Conservation (phyloP, 116 monocot genomes). For the Trichopus zeylanicus region DNA sequence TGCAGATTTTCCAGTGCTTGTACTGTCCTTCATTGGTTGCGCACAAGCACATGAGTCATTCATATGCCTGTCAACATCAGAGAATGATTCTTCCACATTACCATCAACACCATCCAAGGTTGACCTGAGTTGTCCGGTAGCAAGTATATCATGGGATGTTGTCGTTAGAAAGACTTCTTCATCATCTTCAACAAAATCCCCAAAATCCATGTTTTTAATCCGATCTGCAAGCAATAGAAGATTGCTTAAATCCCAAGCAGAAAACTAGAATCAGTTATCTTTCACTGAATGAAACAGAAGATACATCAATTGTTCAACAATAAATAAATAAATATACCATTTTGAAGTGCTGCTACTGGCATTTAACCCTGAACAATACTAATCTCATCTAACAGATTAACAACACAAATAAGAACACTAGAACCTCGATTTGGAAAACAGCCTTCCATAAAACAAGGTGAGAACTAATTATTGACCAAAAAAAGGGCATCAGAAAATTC, state of each 20-base stretch:
- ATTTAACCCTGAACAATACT: too few species aligned
- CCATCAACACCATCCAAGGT: conserved; percentile 28
- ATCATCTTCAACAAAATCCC: conserved; percentile 70
- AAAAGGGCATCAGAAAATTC: neutral
- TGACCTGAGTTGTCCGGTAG: conserved; percentile 14
- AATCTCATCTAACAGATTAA: too few species aligned
- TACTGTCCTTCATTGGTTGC: conserved; percentile 76
- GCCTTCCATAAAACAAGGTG: too few species aligned
- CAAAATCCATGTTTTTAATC: conserved; percentile 36
- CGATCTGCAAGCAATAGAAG: conserved; percentile 32
- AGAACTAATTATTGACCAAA: too few species aligned
- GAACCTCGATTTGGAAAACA: too few species aligned
- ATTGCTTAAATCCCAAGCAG: neutral
- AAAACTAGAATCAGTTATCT: neutral
- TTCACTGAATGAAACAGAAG: neutral
- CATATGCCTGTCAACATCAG: conserved; percentile 14
- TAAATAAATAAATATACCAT: too few species aligned
- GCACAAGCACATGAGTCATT: conserved; percentile 50
- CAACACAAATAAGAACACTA: too few species aligned
- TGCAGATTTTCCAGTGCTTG: conserved; percentile 10
- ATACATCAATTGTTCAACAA: neutral
- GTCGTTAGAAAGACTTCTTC: conserved; percentile 57
- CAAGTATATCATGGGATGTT: conserved; percentile 26
- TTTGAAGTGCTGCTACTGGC: too few species aligned
- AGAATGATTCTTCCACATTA: conserved; percentile 19